Conservation (phyloP, 345 rosid species). For the Camelina neglecta region DNA sequence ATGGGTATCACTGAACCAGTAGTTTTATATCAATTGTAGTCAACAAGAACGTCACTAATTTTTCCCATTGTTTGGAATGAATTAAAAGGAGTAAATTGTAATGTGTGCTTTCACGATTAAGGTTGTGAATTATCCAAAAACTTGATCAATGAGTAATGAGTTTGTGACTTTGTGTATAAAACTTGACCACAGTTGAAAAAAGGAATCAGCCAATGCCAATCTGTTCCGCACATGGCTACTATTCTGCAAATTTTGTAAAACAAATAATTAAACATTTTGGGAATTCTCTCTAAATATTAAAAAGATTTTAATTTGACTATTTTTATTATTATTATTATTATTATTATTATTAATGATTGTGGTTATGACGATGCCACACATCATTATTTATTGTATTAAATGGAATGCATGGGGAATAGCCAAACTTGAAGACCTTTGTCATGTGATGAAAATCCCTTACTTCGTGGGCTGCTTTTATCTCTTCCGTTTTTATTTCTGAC, state of each 20-base stretch:
- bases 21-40: too few species aligned
- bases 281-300: conserved; percentile 15
- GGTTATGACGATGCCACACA: conserved; percentile 23
- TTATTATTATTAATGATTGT: conserved; percentile 21
- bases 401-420: conserved; percentile 40
- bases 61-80: not conserved
- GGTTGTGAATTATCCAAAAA: not conserved
- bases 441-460: conserved; percentile 40
- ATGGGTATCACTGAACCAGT: too few species aligned
- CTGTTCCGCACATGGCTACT: conserved; percentile 24
- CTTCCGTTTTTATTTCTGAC: conserved; percentile 10
- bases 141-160: not conserved
- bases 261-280: conserved; percentile 35
- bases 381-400: not conserved
- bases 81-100: not conserved
- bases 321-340: not conserved
- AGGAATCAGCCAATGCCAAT: not conserved
- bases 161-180: too few species aligned
- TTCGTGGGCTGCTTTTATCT: conserved; percentile 37
- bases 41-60: not conserved
- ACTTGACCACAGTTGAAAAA: not conserved
- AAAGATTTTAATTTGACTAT: conserved; percentile 8
- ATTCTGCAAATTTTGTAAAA: not conserved
- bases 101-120: not conserved
- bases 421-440: conserved; percentile 35